These are phyloP conservation scores for Fonsecaea pugnacius DNA, from an alignment of 2,329 filamentous ascomycete genomes.

Conservation along the genomic window DNA sequence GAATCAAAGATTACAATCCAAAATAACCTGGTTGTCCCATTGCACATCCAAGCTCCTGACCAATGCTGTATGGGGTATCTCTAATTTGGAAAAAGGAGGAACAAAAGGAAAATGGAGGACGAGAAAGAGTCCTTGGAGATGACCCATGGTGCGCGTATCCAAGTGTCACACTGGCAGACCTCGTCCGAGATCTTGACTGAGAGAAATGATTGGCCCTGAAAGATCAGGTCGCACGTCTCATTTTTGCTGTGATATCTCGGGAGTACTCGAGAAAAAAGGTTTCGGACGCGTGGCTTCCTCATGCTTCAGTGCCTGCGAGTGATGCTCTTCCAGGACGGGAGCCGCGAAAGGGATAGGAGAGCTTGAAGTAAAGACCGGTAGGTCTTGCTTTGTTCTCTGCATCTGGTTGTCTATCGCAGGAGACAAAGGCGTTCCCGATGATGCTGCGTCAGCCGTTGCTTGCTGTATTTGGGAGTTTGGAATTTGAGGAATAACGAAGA, in stretches of 20 bases:
- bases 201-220: not conserved
- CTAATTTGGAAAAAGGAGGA: conserved; percentile 19
- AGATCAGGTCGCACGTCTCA: not conserved
- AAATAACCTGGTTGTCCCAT: not conserved
- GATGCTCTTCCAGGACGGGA: conserved; percentile 4
- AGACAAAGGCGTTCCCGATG: conserved; percentile 1
- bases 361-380: conserved; percentile 56
- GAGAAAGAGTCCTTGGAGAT: not conserved
- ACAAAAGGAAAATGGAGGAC: conserved; percentile 6
- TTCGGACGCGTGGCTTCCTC: not conserved
- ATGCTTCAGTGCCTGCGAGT: not conserved
- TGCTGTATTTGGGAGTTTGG: not conserved
- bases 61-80: conserved; percentile 33
- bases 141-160: not conserved
- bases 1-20: not conserved
- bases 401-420: conserved; percentile 13
- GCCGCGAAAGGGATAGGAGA: conserved; percentile 50
- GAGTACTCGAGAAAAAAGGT: conserved; percentile 49
- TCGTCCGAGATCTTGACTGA: conserved; percentile 2
- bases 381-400: conserved; percentile 46
- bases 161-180: not conserved
- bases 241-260: conserved; percentile 45
- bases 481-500: not conserved
- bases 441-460: not conserved
- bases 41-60: conserved; percentile 13